Percentiles rank a stretch among this genome's conserved stretches.
These are phyloP conservation scores for Lactarius pseudohatsudake DNA, from an alignment of 768 basidiomycete genomes.

Conservation along the genomic window DNA sequence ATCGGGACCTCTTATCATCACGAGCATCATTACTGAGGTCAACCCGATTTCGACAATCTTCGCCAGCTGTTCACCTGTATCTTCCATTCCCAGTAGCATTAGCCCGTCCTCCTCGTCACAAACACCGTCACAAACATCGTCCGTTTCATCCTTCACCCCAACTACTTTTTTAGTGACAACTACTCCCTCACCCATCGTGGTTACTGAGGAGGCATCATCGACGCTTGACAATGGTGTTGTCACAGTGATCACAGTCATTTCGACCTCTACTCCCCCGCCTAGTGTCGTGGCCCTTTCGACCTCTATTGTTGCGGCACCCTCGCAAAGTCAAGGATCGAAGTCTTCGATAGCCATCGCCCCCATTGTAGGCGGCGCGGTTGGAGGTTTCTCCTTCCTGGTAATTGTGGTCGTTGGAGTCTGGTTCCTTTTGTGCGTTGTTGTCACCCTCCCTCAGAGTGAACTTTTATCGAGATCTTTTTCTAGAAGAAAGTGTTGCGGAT, in stretches of 20 bases:
- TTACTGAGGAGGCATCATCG: slow-evolving; percentile 6
- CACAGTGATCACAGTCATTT: slow-evolving; percentile 4
- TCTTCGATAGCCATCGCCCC: slow-evolving; percentile 15
- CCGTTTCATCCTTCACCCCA: neutral
- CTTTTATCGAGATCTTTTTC: neutral
- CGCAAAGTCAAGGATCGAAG: neutral
- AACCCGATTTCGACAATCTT: slow-evolving; percentile 25
- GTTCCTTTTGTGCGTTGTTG: slow-evolving; percentile 23
- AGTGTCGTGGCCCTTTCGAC: slow-evolving; percentile 11
- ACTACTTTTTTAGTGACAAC: slow-evolving; percentile 6
- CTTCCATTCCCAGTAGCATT: neutral
- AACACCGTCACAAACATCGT: neutral
- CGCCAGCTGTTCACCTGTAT: slow-evolving; percentile 16
- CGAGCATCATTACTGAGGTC: slow-evolving; percentile 18
- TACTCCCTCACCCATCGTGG: slow-evolving; percentile 13
- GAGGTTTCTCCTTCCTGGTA: slow-evolving; percentile 24
- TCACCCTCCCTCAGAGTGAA: neutral
- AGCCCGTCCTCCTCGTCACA: neutral
- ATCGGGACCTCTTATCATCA: slow-evolving; percentile 20
- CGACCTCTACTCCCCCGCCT: slow-evolving; percentile 19
- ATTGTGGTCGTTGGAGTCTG: slow-evolving; percentile 16
- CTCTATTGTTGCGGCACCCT: neutral
- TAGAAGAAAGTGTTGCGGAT: slow-evolving; percentile 22
- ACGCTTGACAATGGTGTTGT: slow-evolving; percentile 9
- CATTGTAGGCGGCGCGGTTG: slow-evolving; percentile 24